Evolutionary conservation across 805 yeast species (phyloP), one percentile per base, ranked within the genome.

Genomic region (Ogataea angusta): DNA sequence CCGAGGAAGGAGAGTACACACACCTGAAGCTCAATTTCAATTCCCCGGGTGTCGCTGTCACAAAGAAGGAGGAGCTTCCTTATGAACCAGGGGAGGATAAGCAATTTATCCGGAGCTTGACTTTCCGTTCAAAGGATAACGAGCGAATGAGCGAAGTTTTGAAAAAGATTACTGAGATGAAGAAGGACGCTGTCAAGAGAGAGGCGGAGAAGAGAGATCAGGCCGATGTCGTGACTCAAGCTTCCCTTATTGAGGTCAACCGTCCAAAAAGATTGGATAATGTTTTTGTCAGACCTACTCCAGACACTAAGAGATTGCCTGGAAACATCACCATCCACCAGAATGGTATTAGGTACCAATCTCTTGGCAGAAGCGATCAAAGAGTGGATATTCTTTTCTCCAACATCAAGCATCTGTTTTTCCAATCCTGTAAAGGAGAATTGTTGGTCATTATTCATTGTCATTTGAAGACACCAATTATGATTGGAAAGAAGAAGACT

Each of bases 391-490:
- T 93, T 21, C 67, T 91, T 49, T 93, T 89, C 62, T 78, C 87
- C 40, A 93, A 93, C 65, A 87, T 93, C 56, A 88, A 90, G 62
- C 96, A 93, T 62, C 67, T 93, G 53, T 88, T 93, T 56, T 93
- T 89, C 74, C 98, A 93, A 68, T 95, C 99, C 6, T 87, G 93
- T 59, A 90, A 90, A 58, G 95, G 93, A 49, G 99, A 93, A 65
- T 72, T 93, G 59, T 80, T 91, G 58, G 97, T 91, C 32, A 71
- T 93, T 31, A 85, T 93, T 47, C 99, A 93, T 65, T 82, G 90
- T 57, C 96, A 90, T 65, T 75, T 93, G 63, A 89, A 88, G 62
- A 82, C 82, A 32, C 99, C 98, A 18, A 82, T 93, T 44, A 83
- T 93, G 78, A 84, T 93, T 61, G 98, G 98, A 47, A 93, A 93